Evolutionary conservation across 352 stramenopile genomes (phyloP).

Genomic region (Thraustotheca clavata): DNA sequence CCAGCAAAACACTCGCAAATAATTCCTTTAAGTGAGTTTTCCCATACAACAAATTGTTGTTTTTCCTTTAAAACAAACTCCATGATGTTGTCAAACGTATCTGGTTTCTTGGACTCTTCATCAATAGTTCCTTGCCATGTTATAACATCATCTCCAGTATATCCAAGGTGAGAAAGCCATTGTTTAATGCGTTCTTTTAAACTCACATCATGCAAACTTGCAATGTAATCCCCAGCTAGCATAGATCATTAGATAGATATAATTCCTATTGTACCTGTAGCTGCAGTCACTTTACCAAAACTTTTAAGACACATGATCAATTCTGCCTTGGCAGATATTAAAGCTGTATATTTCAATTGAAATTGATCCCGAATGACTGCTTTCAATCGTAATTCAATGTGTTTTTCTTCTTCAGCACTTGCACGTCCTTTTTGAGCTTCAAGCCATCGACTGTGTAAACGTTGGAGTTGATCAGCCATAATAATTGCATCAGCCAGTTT

Average conservation of each 20-base stretch:
- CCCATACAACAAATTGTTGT: conserved; percentile 14
- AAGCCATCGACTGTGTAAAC: conserved; percentile 34
- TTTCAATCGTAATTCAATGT: conserved; percentile 48
- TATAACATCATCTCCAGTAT: neutral
- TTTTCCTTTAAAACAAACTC: conserved; percentile 11
- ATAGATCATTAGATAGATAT: neutral
- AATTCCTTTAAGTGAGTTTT: neutral
- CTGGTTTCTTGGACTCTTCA: too few species aligned
- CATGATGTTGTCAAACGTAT: conserved; percentile 19
- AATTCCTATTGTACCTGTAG: neutral
- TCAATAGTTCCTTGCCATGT: neutral
- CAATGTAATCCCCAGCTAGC: conserved; percentile 9
- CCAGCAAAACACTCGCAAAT: neutral
- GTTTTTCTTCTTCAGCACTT: conserved; percentile 69
- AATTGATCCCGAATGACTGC: conserved; percentile 27
- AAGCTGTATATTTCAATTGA: neutral
- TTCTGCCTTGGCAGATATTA: neutral
- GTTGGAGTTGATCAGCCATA: conserved; percentile 42
- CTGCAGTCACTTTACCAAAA: conserved; percentile 8
- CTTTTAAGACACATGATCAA: conserved; percentile 3
- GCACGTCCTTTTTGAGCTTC: conserved; percentile 34
- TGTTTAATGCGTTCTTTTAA: neutral
- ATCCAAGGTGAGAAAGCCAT: conserved; percentile 2
- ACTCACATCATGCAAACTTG: neutral
- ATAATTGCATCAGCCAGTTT: conserved; percentile 27